Conservation (phyloP, 1,139 yeast genomes). For the Torulaspora globosa region DNA sequence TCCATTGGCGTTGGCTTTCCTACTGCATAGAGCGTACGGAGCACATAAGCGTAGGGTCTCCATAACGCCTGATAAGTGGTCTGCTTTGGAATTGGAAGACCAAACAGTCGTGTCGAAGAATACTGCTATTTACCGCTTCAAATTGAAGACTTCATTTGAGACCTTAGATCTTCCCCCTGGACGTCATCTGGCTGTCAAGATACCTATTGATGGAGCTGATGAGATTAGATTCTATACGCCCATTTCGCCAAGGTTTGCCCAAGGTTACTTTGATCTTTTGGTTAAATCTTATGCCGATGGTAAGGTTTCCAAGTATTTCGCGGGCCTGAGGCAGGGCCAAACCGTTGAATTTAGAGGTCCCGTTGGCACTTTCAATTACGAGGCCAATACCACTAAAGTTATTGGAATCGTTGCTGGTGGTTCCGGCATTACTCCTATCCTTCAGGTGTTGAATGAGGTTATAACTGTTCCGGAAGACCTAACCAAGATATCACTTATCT, state of each 20-base stretch:
- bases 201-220: constrained; percentile 54
- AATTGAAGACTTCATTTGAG: constrained; percentile 56
- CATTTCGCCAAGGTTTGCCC: constrained; percentile 62
- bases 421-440: constrained; percentile 74
- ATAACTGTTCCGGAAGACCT: constrained; percentile 63
- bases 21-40: constrained; percentile 45
- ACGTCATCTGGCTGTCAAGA: constrained; percentile 59
- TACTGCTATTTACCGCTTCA: constrained; percentile 69
- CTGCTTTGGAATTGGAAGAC: constrained; percentile 62
- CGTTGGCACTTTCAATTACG: constrained; percentile 64
- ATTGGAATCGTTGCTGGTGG: constrained; percentile 78
- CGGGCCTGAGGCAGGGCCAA: constrained; percentile 59
- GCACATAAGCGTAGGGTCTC: constrained; percentile 49
- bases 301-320: constrained; percentile 60
- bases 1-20: constrained; percentile 32
- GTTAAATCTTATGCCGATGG: constrained; percentile 73
- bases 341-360: constrained; percentile 72
- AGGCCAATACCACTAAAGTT: constrained; percentile 55
- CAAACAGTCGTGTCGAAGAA: constrained; percentile 66
- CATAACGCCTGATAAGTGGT: constrained; percentile 52
- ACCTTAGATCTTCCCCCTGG: constrained; percentile 66
- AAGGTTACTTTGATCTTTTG: constrained; percentile 69
- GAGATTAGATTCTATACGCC: constrained; percentile 70
- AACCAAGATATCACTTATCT: constrained; percentile 57
- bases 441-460: constrained; percentile 56